phyloP scores from a whole-genome alignment of 2,329 filamentous ascomycete genomes.

The Aspergillus chevalieri region DNA sequence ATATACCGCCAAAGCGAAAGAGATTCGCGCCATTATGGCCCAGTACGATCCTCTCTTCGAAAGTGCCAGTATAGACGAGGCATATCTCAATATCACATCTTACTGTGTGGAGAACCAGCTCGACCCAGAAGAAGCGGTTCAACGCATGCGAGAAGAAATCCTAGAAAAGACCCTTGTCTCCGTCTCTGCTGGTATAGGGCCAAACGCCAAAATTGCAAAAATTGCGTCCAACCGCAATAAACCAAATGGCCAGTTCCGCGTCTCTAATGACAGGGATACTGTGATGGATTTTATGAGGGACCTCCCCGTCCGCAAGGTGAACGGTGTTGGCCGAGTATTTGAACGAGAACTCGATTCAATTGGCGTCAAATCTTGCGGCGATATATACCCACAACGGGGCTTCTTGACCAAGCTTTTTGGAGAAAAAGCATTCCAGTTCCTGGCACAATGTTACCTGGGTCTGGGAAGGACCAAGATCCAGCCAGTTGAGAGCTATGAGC shows the following conservation, averaged over 20 bases:
- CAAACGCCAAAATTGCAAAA: slow-evolving; percentile 89
- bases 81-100: slow-evolving; percentile 87
- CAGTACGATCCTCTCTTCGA: slow-evolving; percentile 90
- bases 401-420: slow-evolving; percentile 75
- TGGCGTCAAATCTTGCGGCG: slow-evolving; percentile 79
- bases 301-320: slow-evolving; percentile 82
- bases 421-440: slow-evolving; percentile 81
- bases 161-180: slow-evolving; percentile 73
- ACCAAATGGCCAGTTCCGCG: slow-evolving; percentile 81
- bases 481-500: slow-evolving; percentile 80
- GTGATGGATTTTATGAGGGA: slow-evolving; percentile 83
- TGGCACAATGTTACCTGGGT: slow-evolving; percentile 77
- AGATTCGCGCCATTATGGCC: slow-evolving; percentile 73
- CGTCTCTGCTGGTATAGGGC: slow-evolving; percentile 87
- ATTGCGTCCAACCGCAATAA: slow-evolving; percentile 96
- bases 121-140: slow-evolving; percentile 65
- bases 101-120: slow-evolving; percentile 69
- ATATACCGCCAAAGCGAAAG: slow-evolving; percentile 81
- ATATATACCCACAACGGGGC: slow-evolving; percentile 72
- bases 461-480: slow-evolving; percentile 79
- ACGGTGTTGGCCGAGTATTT: slow-evolving; percentile 88
- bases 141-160: slow-evolving; percentile 71
- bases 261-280: slow-evolving; percentile 63
- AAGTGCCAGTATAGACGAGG: slow-evolving; percentile 91
- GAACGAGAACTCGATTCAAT: slow-evolving; percentile 86